These are phyloP conservation scores for Erythrophleum fordii DNA, from an alignment of 306 rosid species.

Conservation along the genomic window DNA sequence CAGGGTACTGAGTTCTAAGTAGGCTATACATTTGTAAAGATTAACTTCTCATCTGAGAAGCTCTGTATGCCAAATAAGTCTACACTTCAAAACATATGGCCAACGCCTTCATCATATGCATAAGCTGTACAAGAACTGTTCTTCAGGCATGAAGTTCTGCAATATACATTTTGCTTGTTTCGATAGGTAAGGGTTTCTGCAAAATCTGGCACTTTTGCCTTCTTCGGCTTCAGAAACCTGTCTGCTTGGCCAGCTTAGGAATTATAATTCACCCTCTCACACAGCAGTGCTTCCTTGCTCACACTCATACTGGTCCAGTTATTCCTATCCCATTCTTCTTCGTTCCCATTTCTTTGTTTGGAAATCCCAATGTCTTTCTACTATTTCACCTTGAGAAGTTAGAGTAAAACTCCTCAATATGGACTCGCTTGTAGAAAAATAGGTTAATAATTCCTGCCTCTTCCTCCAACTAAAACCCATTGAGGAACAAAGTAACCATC, in stretches of 20 bases:
- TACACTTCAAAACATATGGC: background rate
- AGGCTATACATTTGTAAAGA: background rate
- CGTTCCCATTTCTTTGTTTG: background rate
- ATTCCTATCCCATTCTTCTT: conserved; percentile 6
- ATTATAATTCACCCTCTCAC: conserved; percentile 25
- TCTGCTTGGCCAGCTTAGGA: conserved; percentile 5
- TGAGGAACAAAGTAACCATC: background rate
- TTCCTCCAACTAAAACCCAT: background rate
- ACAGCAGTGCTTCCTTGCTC: conserved; percentile 11
- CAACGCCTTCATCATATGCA: background rate
- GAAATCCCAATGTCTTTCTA: background rate
- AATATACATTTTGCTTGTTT: background rate
- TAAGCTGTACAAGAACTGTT: conserved; percentile 20
- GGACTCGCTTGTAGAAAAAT: background rate
- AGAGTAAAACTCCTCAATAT: background rate
- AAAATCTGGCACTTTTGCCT: conserved; percentile 36
- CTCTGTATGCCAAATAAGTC: background rate
- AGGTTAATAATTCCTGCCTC: background rate
- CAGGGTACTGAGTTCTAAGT: background rate
- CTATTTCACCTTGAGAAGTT: background rate
- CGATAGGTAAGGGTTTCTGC: background rate
- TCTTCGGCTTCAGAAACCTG: conserved; percentile 15
- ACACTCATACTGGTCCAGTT: background rate
- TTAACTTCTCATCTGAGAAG: background rate
- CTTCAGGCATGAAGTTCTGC: background rate